Base-by-base conservation (phyloP, 139 green algal genomes). In the Zygnema circumcarinatum region DNA sequence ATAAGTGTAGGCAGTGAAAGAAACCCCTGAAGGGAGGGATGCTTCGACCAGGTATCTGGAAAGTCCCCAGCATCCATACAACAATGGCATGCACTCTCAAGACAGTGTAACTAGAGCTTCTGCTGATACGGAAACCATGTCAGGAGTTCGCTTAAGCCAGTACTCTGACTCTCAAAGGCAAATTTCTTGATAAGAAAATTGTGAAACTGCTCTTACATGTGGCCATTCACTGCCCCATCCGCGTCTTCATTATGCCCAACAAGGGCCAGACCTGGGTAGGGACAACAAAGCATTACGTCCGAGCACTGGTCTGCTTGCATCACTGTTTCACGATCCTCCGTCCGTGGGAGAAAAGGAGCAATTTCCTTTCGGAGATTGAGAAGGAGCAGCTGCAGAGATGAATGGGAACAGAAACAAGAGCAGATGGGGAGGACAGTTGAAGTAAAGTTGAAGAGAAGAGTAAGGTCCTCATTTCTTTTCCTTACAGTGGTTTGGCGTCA, bases 291-390 rank as follows among this genome's bases (percentile, higher is more conserved):
- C 53, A 86, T n/a, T 36, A 86, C 39, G 7, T 79, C 80, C 33
- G 80, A 80, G 53, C 80, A 86, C 41, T 86, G 41, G 54, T 86
- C 80, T 41, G 80, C 32, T 22, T 35, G 32, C 38, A 56, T 84
- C 22, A 22, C 35, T 2, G 31, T 29, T 36, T 86, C 22, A 38
- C 1, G 22, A 25, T 3, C 52, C 31, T 79, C 36, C 22, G 40
- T 29, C 2, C n/a, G 35, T 39, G 47, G 53, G 31, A 79, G 36
- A 78, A 86, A 88, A 42, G 83, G 74, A 7, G 35, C 74, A 42
- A 88, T 62, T 56, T 88, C 83, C 74, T 88, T 88, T 39, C 75
- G 35, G 1, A 88, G 75, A 16, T 88, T 88, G n/a, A 88, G n/a
- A 39, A 88, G 74, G 25, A 88, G n/a, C 54, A 86, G 52, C 80